Evolutionary conservation across 2,329 filamentous ascomycete genomes (phyloP).

Genomic region (Sclerotinia minor): DNA sequence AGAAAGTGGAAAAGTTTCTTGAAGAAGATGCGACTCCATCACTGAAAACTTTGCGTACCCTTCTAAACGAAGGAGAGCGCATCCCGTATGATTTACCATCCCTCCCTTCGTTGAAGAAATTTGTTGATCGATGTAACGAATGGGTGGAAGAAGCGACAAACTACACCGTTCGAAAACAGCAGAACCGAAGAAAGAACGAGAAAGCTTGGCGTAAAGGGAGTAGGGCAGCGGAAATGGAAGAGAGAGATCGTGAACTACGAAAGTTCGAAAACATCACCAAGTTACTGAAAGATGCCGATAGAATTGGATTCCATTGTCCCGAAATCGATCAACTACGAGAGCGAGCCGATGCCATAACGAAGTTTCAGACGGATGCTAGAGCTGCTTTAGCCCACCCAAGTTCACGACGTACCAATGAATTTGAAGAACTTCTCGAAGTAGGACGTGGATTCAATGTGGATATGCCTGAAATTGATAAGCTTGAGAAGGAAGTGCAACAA

Average conservation of each 20-base stretch:
- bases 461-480: conserved; percentile 79
- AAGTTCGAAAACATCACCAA: conserved; percentile 87
- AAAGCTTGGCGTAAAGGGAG: conserved; percentile 76
- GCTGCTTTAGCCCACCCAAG: conserved; percentile 67
- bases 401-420: conserved; percentile 65
- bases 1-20: conserved; percentile 82
- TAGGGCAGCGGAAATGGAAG: conserved; percentile 79
- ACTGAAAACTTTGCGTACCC: conserved; percentile 78
- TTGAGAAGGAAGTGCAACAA: conserved; percentile 79
- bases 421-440: conserved; percentile 88
- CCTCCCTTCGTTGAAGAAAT: conserved; percentile 77
- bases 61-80: conserved; percentile 91
- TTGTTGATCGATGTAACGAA: conserved; percentile 94
- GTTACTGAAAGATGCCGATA: conserved; percentile 78
- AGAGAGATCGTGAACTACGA: conserved; percentile 78
- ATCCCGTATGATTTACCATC: conserved; percentile 88
- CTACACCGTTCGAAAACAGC: conserved; percentile 96
- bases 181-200: conserved; percentile 93
- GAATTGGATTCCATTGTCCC: conserved; percentile 87
- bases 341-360: conserved; percentile 78
- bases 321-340: conserved; percentile 86
- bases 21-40: conserved; percentile 82
- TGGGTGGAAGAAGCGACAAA: conserved; percentile 97
- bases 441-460: conserved; percentile 89
- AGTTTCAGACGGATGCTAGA: conserved; percentile 77